Evolutionary conservation across 805 yeast genomes (phyloP), one percentile per base, ranked within the genome.

Genomic region (Pichia scutulata): DNA sequence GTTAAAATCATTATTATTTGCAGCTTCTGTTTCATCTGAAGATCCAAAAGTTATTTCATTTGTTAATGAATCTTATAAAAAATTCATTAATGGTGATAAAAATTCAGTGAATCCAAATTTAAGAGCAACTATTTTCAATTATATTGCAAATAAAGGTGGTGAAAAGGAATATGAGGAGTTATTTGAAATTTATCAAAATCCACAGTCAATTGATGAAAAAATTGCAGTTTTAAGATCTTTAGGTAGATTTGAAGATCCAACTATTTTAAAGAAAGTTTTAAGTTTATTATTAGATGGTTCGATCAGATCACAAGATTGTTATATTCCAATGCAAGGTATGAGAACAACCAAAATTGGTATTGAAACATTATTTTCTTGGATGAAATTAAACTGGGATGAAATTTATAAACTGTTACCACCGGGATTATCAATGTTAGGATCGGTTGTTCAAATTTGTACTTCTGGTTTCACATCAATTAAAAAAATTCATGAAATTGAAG

Each of bases 321-420:
- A 81, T 69, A 75, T 81, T 57, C 95, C 96, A 56, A 74, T 92
- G 80, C 78, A 71, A 53, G 90, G 93, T 41, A 70, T 88, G 71
- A 73, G 84, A 59, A 61, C 77, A 16, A 81, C 81, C 60, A 74
- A 70, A 48, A 73, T 70, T 41, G 95, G 96, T 70, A 72, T 84
- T 52, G 78, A 79, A 57, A 76, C 80, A 13, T 69, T 84, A 56
- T 90, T 90, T 88, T 49, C 61, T 18, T 92, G 96, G 96, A 62
- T 81, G 58, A 60, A 67, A 19, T 60, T 52, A 14, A 82, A 90
- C 67, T 92, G 95, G 92, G 89, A 80, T 51, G 75, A 71, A 43
- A 63, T 92, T 53, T 69, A 70, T 58, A 75, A 79, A 64, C 71
- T 76, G 60, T 76, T 89, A 63, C 96, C 97, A 47, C 88, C 95